Evolutionary conservation across 345 rosid genomes (phyloP).

Genomic region (Combretum micranthum): DNA sequence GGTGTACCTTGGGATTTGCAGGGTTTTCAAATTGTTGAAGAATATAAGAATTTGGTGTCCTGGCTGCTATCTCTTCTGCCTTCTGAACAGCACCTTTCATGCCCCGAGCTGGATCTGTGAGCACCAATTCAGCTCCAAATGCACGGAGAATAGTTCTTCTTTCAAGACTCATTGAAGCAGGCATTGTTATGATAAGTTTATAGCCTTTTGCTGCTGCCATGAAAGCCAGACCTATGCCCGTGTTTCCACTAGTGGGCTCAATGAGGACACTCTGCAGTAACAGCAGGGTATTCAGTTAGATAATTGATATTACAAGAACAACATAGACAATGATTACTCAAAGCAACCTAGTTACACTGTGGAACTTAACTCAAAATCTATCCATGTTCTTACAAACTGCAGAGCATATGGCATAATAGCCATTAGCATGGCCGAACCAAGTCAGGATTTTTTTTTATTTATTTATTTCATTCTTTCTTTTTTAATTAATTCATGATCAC

Average conservation of each 20-base stretch:
- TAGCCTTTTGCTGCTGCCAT: conserved; percentile 72
- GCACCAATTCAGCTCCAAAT: conserved; percentile 72
- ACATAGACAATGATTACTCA: neutral
- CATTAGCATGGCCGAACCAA: no score
- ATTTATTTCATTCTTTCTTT: no score
- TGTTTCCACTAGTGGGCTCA: conserved; percentile 72
- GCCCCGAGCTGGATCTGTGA: conserved; percentile 60
- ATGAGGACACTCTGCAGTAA: conserved; percentile 55
- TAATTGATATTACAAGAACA: neutral
- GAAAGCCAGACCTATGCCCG: conserved; percentile 71
- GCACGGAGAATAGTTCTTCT: conserved; percentile 76
- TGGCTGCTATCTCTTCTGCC: conserved; percentile 54
- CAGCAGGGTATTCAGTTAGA: conserved; percentile 5
- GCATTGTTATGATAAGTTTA: conserved; percentile 81
- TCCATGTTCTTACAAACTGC: no score
- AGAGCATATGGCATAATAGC: no score
- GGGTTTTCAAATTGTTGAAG: conserved; percentile 69
- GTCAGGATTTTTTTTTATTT: no score
- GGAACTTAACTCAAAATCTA: no score
- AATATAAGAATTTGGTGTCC: conserved; percentile 54
- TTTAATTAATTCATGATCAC: no score
- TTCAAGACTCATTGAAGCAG: conserved; percentile 78
- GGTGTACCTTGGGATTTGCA: conserved; percentile 64
- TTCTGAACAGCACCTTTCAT: conserved; percentile 70
- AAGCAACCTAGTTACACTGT: no score